Conservation (phyloP, 129 eudicot species). For the Chrysanthemum lavandulifolium region DNA sequence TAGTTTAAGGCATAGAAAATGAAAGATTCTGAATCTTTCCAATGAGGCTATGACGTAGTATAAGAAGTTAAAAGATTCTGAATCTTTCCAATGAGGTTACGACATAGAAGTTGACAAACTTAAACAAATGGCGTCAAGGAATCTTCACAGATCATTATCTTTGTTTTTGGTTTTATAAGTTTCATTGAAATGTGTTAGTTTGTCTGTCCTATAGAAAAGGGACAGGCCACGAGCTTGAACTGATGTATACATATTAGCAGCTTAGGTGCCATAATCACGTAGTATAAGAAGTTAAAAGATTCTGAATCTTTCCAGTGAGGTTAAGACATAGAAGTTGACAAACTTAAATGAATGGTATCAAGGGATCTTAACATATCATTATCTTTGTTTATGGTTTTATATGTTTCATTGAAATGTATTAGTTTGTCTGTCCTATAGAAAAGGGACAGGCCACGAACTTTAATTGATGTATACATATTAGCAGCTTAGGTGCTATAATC, state of each 20-base stretch:
- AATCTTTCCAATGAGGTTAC: conserved; percentile 22
- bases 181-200: no score
- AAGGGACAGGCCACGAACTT: neutral
- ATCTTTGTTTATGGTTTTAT: neutral
- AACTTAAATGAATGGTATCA: conserved; percentile 4
- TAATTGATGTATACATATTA: neutral
- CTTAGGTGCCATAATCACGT: no score
- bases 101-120: conserved; percentile 4
- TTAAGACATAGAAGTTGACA: conserved; percentile 12
- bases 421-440: neutral
- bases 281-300: neutral
- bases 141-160: neutral
- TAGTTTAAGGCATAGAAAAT: neutral
- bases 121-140: conserved; percentile 4
- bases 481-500: no score
- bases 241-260: neutral
- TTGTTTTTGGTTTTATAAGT: neutral
- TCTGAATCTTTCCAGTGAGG: conserved; percentile 22
- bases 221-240: neutral
- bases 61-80: conserved; percentile 13
- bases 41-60: neutral
- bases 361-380: neutral
- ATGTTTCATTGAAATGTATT: no score
- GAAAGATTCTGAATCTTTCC: conserved; percentile 10
- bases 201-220: neutral